Conservation (phyloP, 192 early-diverging fungal species). For the Cladochytrium replicatum region DNA sequence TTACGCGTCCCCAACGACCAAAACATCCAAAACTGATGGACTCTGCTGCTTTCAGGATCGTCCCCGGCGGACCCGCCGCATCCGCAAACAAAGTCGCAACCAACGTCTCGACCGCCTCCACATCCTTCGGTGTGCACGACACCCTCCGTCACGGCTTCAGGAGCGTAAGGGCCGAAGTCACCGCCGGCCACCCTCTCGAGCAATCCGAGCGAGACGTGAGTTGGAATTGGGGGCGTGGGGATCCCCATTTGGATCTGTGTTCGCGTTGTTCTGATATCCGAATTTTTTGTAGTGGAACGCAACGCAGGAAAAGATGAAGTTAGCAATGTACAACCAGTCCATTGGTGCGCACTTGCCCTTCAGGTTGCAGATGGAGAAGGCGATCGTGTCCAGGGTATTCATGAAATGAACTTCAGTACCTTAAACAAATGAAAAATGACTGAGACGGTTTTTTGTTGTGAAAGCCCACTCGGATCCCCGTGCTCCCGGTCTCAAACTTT, state of each 20-base stretch:
- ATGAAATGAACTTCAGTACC: too few species aligned
- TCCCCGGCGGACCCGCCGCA: too few species aligned
- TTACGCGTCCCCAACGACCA: too few species aligned
- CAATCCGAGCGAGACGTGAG: slow-evolving; percentile 5
- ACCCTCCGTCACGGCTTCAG: slow-evolving; percentile 65
- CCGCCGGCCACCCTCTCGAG: slow-evolving; percentile 71
- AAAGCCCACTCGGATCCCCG: slow-evolving; percentile 42
- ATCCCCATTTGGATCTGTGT: neutral
- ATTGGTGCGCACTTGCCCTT: slow-evolving; percentile 91
- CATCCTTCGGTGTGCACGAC: slow-evolving; percentile 78
- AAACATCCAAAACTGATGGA: too few species aligned
- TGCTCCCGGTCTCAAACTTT: slow-evolving; percentile 52
- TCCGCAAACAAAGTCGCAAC: too few species aligned
- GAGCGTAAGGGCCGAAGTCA: slow-evolving; percentile 52
- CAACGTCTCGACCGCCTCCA: too few species aligned
- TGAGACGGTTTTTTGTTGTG: neutral
- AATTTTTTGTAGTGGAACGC: slow-evolving; percentile 64
- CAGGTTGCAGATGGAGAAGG: slow-evolving; percentile 84
- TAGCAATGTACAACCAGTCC: slow-evolving; percentile 65
- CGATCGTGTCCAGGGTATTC: slow-evolving; percentile 43
- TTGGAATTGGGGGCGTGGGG: neutral
- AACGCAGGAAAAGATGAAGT: slow-evolving; percentile 71
- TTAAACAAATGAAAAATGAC: too few species aligned
- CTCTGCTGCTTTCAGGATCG: too few species aligned
- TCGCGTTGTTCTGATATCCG: neutral